These are phyloP conservation scores for Stachybotrys chlorohalonatus DNA, from an alignment of 2,329 filamentous ascomycete species.

Conservation along the genomic window DNA sequence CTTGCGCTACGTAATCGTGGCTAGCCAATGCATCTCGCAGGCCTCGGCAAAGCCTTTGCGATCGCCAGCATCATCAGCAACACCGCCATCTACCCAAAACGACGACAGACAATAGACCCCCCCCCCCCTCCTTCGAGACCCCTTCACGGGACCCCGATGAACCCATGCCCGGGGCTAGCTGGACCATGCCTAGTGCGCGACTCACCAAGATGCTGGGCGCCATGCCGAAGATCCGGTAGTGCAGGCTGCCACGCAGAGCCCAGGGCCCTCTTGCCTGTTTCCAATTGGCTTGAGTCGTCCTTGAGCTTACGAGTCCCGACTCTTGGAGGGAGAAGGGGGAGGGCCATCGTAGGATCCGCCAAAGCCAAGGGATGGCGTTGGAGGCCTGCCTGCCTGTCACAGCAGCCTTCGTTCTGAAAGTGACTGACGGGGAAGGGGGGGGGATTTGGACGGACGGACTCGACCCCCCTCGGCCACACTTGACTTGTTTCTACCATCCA, in stretches of 20 bases:
- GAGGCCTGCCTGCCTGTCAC: not conserved
- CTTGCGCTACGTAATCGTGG: not conserved
- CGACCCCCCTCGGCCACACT: no score
- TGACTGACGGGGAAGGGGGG: not conserved
- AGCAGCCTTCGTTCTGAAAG: not conserved
- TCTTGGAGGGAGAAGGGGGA: not conserved
- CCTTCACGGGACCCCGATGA: not conserved
- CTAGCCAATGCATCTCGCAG: no score
- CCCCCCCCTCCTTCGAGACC: no score
- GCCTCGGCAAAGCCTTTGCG: no score
- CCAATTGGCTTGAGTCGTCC: not conserved
- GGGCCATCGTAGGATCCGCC: not conserved
- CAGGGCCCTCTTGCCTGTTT: not conserved
- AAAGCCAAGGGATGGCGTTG: not conserved
- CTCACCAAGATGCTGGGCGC: not conserved
- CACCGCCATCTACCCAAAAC: no score
- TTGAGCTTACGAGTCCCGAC: not conserved
- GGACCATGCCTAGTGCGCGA: not conserved
- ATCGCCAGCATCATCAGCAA: no score
- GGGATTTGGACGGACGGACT: no score
- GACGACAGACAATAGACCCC: no score
- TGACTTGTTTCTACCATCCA: not conserved
- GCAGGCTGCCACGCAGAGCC: not conserved
- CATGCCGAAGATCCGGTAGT: not conserved
- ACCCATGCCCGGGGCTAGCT: not conserved